Evolutionary conservation across 768 basidiomycete genomes (phyloP).

Genomic region (Udeniomyces megalosporus): DNA sequence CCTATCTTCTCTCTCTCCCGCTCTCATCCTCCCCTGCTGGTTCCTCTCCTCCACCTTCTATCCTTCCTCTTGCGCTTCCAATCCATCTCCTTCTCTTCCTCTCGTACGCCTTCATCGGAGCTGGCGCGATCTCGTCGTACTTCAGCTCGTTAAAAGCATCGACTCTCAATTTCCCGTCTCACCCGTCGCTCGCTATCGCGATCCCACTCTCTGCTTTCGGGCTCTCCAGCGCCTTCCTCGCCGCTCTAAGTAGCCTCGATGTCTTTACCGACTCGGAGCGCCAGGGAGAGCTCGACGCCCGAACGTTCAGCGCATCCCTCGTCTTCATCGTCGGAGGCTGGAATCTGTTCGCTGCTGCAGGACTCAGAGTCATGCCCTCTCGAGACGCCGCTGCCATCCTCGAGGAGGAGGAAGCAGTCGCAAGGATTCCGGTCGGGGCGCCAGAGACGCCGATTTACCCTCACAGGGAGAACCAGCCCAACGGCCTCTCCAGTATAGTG

Average conservation of each 20-base stretch:
- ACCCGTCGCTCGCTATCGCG: constrained; percentile 9
- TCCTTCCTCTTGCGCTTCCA: neutral
- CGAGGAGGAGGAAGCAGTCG: neutral
- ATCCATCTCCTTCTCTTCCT: neutral
- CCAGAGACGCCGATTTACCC: too few species aligned
- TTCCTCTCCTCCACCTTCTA: neutral
- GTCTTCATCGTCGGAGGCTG: neutral
- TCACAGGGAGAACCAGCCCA: too few species aligned
- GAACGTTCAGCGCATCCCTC: neutral
- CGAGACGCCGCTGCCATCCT: neutral
- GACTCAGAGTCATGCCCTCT: constrained; percentile 5
- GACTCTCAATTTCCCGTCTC: constrained; percentile 8
- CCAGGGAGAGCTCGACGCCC: constrained; percentile 5
- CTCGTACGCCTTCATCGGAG: constrained; percentile 1
- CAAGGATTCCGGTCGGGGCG: neutral
- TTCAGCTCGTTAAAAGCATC: constrained; percentile 12
- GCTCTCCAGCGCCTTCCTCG: constrained; percentile 1
- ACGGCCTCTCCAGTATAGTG: too few species aligned
- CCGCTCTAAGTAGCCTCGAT: neutral
- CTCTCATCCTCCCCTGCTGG: neutral
- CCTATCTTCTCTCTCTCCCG: neutral
- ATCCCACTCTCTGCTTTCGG: constrained; percentile 12
- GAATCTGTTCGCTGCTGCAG: neutral
- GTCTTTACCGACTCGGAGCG: constrained; percentile 3
- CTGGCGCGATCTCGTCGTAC: constrained; percentile 7